Evolutionary conservation across 148 eudicot genomes (phyloP).

Genomic region (Chenopodium berlandieri): DNA sequence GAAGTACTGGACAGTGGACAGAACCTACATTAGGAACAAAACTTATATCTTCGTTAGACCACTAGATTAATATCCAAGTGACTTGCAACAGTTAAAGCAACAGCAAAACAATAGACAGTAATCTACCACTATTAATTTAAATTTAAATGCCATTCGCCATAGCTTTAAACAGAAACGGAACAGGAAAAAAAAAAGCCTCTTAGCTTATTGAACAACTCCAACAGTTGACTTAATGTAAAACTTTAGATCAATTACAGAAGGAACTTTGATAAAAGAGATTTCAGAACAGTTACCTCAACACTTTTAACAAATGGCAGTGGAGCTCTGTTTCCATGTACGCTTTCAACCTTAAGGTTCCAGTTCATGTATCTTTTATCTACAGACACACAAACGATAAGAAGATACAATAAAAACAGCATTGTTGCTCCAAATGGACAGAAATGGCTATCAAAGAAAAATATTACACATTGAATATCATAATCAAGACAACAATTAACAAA

Average conservation of each 20-base stretch:
- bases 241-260: conserved; percentile 3
- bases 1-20: neutral
- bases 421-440: neutral
- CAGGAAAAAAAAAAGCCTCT: neutral
- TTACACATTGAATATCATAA: neutral
- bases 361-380: conserved; percentile 76
- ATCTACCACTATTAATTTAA: neutral
- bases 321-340: conserved; percentile 72
- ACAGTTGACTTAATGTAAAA: neutral
- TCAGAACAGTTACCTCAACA: conserved; percentile 52
- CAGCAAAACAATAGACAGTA: neutral
- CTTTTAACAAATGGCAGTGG: conserved; percentile 76
- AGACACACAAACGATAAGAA: conserved; percentile 3
- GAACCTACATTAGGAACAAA: neutral
- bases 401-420: neutral
- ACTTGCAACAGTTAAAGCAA: neutral
- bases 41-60: neutral
- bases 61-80: neutral
- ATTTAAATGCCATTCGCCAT: neutral
- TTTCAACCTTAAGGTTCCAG: conserved; percentile 80
- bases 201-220: neutral
- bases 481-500: neutral
- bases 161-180: neutral
- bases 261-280: neutral
- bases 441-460: neutral